These are phyloP conservation scores for Aspergillus funiculosus DNA, from an alignment of 495 filamentous ascomycete genomes.

Conservation along the genomic window DNA sequence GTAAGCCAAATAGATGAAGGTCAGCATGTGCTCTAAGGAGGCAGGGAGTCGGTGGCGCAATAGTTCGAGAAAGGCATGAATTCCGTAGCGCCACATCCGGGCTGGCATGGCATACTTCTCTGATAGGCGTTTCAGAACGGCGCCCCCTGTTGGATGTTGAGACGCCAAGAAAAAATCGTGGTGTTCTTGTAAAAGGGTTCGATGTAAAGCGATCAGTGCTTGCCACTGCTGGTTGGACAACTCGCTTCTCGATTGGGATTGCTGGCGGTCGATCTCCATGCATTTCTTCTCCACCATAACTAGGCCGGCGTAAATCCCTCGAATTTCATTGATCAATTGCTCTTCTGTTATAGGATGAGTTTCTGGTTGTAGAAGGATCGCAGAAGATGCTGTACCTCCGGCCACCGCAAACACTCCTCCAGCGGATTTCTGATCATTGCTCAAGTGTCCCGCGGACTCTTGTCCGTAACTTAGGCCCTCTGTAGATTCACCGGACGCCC, in stretches of 20 bases:
- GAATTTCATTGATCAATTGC: slow-evolving; percentile 60
- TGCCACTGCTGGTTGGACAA: slow-evolving; percentile 65
- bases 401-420: slow-evolving; percentile 10
- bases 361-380: slow-evolving; percentile 51
- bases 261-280: slow-evolving; percentile 62
- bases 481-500: slow-evolving; percentile 9
- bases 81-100: slow-evolving; percentile 79
- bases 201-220: slow-evolving; percentile 63
- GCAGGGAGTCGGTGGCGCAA: slow-evolving; percentile 62
- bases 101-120: slow-evolving; percentile 74
- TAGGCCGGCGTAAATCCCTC: slow-evolving; percentile 69
- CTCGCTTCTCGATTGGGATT: slow-evolving; percentile 37
- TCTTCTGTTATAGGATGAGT: slow-evolving; percentile 69
- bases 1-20: slow-evolving; percentile 77
- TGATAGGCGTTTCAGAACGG: slow-evolving; percentile 51
- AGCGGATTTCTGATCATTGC: slow-evolving; percentile 14
- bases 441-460: slow-evolving; percentile 14
- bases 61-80: slow-evolving; percentile 71
- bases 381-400: slow-evolving; percentile 38
- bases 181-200: slow-evolving; percentile 68
- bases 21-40: slow-evolving; percentile 71
- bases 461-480: slow-evolving; percentile 16
- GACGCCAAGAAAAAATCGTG: slow-evolving; percentile 78
- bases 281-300: slow-evolving; percentile 78
- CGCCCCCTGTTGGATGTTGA: slow-evolving; percentile 64